Percentiles rank a stretch among this genome's conserved stretches.
Conservation (phyloP, 345 rosid genomes). For the Clausena lansium region DNA sequence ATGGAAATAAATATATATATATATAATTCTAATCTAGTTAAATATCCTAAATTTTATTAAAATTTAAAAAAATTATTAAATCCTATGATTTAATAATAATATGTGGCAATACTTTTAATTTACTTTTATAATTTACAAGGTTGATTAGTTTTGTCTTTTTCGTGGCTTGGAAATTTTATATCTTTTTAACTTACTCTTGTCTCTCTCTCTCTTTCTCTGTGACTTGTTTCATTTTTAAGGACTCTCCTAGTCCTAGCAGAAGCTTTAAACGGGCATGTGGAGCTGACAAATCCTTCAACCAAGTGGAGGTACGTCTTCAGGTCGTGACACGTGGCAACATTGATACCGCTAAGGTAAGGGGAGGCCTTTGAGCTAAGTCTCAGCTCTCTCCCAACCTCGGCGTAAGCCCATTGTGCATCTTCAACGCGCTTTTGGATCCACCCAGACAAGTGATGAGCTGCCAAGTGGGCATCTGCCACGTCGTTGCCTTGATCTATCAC, state of each 20-base stretch:
- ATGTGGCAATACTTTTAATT: no score
- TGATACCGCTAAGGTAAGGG: constrained; percentile 45
- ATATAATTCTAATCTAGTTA: no score
- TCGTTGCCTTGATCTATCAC: constrained; percentile 44
- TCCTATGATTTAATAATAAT: no score
- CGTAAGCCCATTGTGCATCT: constrained; percentile 69
- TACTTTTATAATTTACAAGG: no score
- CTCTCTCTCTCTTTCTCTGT: background rate
- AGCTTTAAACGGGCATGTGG: constrained; percentile 67
- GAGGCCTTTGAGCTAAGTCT: constrained; percentile 67
- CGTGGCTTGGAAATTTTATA: no score
- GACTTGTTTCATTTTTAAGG: constrained; percentile 15
- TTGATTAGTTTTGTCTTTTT: no score
- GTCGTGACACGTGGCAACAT: constrained; percentile 84
- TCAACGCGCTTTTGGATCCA: constrained; percentile 65
- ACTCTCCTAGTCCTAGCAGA: constrained; percentile 17
- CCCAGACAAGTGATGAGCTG: constrained; percentile 28
- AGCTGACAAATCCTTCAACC: constrained; percentile 66
- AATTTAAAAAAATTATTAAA: no score
- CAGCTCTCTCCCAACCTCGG: constrained; percentile 80
- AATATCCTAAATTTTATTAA: no score
- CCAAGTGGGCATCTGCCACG: constrained; percentile 18
- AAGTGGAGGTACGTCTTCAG: constrained; percentile 72
- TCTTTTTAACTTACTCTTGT: background rate
- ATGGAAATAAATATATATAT: no score